Evolutionary conservation across 805 yeast genomes (phyloP).

Genomic region (Suhomyces vadensis): DNA sequence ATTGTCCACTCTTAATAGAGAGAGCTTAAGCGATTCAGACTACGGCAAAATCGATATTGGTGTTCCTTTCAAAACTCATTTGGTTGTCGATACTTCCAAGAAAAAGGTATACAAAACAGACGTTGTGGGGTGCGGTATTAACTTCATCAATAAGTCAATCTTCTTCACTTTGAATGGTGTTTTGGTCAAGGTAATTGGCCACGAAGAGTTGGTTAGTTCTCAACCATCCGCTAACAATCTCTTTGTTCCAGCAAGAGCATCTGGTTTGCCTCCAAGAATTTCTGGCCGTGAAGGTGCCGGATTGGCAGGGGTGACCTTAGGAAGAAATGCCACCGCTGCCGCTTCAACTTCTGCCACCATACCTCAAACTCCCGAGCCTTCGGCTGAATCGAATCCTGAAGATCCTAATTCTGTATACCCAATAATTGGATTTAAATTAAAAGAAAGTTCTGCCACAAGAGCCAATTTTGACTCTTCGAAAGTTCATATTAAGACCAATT

Average conservation of each 20-base stretch:
- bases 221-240: conserved; percentile 15
- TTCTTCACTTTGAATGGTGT: conserved; percentile 86
- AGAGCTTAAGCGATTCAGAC: conserved; percentile 26
- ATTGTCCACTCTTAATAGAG: conserved; percentile 31
- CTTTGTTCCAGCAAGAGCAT: conserved; percentile 4
- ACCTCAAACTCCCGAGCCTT: not conserved
- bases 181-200: conserved; percentile 25
- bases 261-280: not conserved
- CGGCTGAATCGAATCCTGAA: conserved; percentile 14
- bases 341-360: not conserved
- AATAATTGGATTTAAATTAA: conserved; percentile 33
- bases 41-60: conserved; percentile 38
- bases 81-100: conserved; percentile 28
- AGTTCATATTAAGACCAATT: conserved; percentile 48
- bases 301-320: not conserved
- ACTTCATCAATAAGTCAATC: conserved; percentile 59
- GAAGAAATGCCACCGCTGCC: too few species aligned
- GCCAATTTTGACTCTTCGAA: conserved; percentile 13
- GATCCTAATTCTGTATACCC: conserved; percentile 30
- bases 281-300: not conserved
- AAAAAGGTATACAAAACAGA: conserved; percentile 51
- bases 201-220: conserved; percentile 25
- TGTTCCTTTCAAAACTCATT: conserved; percentile 33
- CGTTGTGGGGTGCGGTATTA: conserved; percentile 80
- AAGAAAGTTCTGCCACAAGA: conserved; percentile 17